Evolutionary conservation across 768 basidiomycete genomes (phyloP).

Genomic region (Boletus vinaceobasis): DNA sequence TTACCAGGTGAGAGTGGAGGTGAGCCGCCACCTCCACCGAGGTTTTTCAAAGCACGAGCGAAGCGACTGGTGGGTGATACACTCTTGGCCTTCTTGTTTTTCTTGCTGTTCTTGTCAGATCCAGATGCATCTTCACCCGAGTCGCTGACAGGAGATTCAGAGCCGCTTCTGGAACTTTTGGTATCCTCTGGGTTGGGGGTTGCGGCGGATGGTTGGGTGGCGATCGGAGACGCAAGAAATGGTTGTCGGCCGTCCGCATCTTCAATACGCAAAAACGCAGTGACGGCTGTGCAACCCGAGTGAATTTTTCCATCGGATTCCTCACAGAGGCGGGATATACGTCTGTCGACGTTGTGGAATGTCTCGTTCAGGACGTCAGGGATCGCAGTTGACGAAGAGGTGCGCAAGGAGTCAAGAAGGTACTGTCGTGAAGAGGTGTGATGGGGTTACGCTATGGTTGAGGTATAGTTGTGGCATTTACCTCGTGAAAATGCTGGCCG

Average conservation of each 20-base stretch:
- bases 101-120: slow-evolving; percentile 34
- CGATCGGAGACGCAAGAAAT: slow-evolving; percentile 44
- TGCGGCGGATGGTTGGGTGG: slow-evolving; percentile 28
- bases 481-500: slow-evolving; percentile 93
- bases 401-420: slow-evolving; percentile 67
- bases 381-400: slow-evolving; percentile 54
- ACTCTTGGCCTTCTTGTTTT: slow-evolving; percentile 42
- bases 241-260: slow-evolving; percentile 71
- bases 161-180: slow-evolving; percentile 33
- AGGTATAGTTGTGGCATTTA: slow-evolving; percentile 23
- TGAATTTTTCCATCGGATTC: slow-evolving; percentile 90
- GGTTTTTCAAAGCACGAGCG: slow-evolving; percentile 52
- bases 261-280: slow-evolving; percentile 91
- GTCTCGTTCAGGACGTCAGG: slow-evolving; percentile 91
- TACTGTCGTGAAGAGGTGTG: slow-evolving; percentile 35
- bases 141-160: slow-evolving; percentile 45
- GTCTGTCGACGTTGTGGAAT: slow-evolving; percentile 88
- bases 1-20: slow-evolving; percentile 12
- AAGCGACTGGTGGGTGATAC: slow-evolving; percentile 44
- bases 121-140: slow-evolving; percentile 35
- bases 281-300: slow-evolving; percentile 96
- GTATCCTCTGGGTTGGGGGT: slow-evolving; percentile 32
- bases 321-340: slow-evolving; percentile 80
- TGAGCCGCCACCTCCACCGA: slow-evolving; percentile 36
- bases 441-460: slow-evolving; percentile 5